Base-by-base conservation (phyloP, 352 stramenopile species). In the Globisporangium cylindrosporum region DNA sequence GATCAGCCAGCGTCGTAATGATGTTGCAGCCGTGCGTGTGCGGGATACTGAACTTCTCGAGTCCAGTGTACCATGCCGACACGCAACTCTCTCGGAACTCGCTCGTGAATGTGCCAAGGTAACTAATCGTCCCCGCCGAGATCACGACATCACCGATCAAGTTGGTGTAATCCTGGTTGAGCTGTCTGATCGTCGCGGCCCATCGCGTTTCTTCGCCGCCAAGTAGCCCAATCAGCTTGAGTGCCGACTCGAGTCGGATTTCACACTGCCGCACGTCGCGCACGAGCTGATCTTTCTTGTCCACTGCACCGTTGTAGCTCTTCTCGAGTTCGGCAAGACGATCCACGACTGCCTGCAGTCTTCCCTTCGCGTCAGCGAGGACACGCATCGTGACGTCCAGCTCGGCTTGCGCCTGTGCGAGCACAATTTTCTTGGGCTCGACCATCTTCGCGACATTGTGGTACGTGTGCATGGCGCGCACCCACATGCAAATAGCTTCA, bases 401-500 rank as follows among this genome's bases (percentile, higher is more conserved):
- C 62, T 97, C 90, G 1, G 73, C 78, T 70, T 97, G 88, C 3
- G 94, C 92, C 6, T 81, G 69, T 1, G 86, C 88, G 1, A 98
- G 74, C 8, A 93, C 86, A 10, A 95, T 69, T 38, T 96, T 95
- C 85, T 98, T 98, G 0, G 93, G 93, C 57, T 97, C 93, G n/a
- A 98, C 93, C 69, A 96, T 86, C 56, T 96, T 91, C 4, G 92
- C 90, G 2, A 98, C 87, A 34, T 92, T 94, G 73, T 98, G 81
- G 73, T 97, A 98, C 54, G 89, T 97, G 77, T 97, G 89, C 93
- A 98, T 98, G 9, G 93, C 93, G 12, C 92, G 85, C 9, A 96
- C 90, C 93, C 93, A 98, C 90, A 98, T 96, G 64, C 93, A 98
- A 70, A 98, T 97, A 4, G 93, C 93, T 59, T 96, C 92, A 59